A percentile compares a stretch with the other conserved stretches of the same genome.
Evolutionary conservation across 176 grass and related monocot genomes (phyloP).

Genomic region (Musa beccarii): DNA sequence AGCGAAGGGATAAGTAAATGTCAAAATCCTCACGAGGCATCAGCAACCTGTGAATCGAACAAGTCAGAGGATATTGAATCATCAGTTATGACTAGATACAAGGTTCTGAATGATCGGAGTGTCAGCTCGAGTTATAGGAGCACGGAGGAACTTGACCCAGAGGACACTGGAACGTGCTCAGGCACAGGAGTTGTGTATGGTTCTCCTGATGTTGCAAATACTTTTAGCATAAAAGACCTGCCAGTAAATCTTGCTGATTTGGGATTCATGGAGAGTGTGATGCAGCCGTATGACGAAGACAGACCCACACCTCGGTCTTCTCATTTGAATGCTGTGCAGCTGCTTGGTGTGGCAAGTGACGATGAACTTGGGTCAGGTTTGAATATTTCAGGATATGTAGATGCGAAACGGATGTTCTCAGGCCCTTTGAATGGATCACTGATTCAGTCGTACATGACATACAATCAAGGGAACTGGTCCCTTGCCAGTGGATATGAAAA

Average conservation of each 20-base stretch:
- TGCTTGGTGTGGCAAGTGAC: too few relatives aligned
- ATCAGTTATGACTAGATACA: slow-evolving; percentile 25
- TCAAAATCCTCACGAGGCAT: slow-evolving; percentile 9
- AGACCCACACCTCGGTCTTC: background rate
- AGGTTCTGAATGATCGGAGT: slow-evolving; percentile 27
- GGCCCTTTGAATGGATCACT: background rate
- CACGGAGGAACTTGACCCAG: background rate
- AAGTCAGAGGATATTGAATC: slow-evolving; percentile 20
- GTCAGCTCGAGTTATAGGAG: background rate
- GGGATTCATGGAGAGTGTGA: background rate
- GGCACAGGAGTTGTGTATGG: background rate
- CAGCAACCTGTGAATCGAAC: background rate
- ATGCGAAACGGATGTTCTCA: background rate
- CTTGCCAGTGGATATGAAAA: too few relatives aligned
- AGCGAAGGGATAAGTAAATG: slow-evolving; percentile 1
- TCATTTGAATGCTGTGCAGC: background rate
- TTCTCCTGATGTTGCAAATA: background rate
- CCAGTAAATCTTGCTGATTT: background rate
- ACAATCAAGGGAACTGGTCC: background rate
- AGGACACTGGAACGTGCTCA: background rate
- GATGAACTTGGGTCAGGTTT: background rate
- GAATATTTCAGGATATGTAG: background rate
- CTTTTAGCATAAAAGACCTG: background rate
- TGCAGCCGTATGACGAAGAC: background rate
- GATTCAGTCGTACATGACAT: slow-evolving; percentile 9